These are phyloP conservation scores for Solanum chiquidenum DNA, from an alignment of 257 asterid genomes.

Conservation along the genomic window DNA sequence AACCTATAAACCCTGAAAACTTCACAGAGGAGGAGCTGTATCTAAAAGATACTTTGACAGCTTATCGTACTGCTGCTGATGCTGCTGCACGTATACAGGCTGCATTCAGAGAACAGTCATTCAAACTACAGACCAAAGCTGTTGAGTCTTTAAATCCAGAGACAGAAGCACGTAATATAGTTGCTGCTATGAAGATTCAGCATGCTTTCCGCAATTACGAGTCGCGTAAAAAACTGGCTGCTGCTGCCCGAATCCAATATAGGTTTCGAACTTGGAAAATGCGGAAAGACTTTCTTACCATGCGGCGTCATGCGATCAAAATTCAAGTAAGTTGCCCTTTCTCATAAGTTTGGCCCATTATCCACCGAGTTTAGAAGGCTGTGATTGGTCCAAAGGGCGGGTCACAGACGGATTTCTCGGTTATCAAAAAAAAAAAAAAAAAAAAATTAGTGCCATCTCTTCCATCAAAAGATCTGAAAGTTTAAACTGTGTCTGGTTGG, in stretches of 20 bases:
- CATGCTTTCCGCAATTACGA: conserved; percentile 83
- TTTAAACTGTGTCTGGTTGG: not conserved
- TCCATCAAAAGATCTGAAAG: not conserved
- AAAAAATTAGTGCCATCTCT: not conserved
- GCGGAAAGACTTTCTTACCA: conserved; percentile 68
- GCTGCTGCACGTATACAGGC: conserved; percentile 96
- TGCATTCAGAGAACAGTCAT: conserved; percentile 81
- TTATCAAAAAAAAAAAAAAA: too few species aligned
- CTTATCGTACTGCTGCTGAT: conserved; percentile 94
- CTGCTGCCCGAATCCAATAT: conserved; percentile 87
- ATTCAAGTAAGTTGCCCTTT: conserved; percentile 56
- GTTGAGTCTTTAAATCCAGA: conserved; percentile 63
- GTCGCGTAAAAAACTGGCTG: conserved; percentile 52
- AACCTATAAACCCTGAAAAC: conserved; percentile 28
- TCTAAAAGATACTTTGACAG: conserved; percentile 79
- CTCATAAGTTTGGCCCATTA: not conserved
- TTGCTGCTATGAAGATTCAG: conserved; percentile 97
- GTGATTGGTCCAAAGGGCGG: too few species aligned
- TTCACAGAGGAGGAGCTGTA: conserved; percentile 56
- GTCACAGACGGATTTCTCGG: too few species aligned
- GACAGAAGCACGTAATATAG: conserved; percentile 66
- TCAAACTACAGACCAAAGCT: conserved; percentile 33
- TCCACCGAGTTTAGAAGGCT: too few species aligned
- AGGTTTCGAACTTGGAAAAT: conserved; percentile 87
- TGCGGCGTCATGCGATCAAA: conserved; percentile 74